A percentile compares a stretch with the other conserved stretches of the same genome.
These are phyloP conservation scores for Wallacemonas sp. DNA, from an alignment of 208 protist genomes.

Conservation along the genomic window DNA sequence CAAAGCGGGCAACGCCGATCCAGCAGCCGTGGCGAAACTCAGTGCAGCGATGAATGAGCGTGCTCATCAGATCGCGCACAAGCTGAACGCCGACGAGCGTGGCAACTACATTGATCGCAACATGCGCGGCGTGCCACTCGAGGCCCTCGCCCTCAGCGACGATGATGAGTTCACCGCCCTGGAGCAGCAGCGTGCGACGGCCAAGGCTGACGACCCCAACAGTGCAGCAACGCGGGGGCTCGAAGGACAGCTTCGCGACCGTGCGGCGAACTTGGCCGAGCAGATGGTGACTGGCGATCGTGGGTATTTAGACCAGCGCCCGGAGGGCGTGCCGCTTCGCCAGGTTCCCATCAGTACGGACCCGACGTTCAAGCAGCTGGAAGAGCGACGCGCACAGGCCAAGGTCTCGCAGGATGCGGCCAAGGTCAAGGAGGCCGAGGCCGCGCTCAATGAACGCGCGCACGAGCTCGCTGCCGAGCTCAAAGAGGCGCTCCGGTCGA, in stretches of 20 bases:
- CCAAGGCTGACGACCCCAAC: conserved; percentile 3
- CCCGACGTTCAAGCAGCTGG: conserved; percentile 42
- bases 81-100: conserved; percentile 45
- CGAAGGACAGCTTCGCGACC: conserved; percentile 45
- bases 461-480: conserved; percentile 44
- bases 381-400: conserved; percentile 47
- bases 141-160: conserved; percentile 48
- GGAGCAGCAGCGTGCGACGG: conserved; percentile 31
- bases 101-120: conserved; percentile 31
- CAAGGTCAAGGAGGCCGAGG: conserved; percentile 46
- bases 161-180: conserved; percentile 43
- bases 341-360: conserved; percentile 58
- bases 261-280: conserved; percentile 42
- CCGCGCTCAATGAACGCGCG: conserved; percentile 54
- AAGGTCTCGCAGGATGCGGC: conserved; percentile 18
- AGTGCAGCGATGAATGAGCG: conserved; percentile 41
- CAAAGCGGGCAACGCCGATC: conserved; percentile 24
- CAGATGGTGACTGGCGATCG: conserved; percentile 43
- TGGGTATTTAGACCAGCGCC: conserved; percentile 41
- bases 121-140: conserved; percentile 47
- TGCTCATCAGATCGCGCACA: conserved; percentile 48
- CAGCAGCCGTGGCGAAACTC: conserved; percentile 25
- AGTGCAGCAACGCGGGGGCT: conserved; percentile 18
- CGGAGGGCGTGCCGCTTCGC: conserved; percentile 54
- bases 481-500: conserved; percentile 41